phyloP scores from a whole-genome alignment of 1,284 basidiomycete genomes.

The Boletus semigastroideus region DNA sequence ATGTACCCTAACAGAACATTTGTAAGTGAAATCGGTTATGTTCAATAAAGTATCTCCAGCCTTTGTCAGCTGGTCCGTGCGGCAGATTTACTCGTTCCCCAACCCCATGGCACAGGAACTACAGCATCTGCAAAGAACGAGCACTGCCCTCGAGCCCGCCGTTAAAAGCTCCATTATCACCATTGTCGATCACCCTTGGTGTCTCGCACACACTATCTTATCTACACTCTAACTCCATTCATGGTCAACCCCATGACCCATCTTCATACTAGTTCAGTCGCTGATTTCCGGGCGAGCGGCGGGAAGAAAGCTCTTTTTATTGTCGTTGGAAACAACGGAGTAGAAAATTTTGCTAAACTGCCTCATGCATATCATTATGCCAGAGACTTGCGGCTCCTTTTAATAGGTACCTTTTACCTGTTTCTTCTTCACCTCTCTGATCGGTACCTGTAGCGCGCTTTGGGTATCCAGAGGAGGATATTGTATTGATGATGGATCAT shows the following conservation, averaged over 20 bases:
- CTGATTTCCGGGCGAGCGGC: background rate
- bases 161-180: background rate
- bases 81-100: no score
- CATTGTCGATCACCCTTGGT: background rate
- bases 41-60: background rate
- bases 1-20: background rate
- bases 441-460: conserved; percentile 19
- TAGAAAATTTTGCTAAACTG: conserved; percentile 5
- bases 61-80: background rate
- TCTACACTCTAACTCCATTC: conserved; percentile 2
- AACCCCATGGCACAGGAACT: no score
- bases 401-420: conserved; percentile 16
- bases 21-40: background rate
- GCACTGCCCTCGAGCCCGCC: no score
- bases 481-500: conserved; percentile 34
- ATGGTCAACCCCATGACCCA: conserved; percentile 5
- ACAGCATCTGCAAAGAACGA: no score
- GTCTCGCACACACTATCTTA: conserved; percentile 9
- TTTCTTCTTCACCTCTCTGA: background rate
- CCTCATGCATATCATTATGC: conserved; percentile 16
- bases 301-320: conserved; percentile 24
- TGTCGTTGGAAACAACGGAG: conserved; percentile 12
- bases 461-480: conserved; percentile 26
- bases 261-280: background rate
- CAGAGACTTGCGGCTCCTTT: conserved; percentile 10